Base-by-base conservation (phyloP, 164 flowering plant species). In the Sextonia rubra region DNA sequence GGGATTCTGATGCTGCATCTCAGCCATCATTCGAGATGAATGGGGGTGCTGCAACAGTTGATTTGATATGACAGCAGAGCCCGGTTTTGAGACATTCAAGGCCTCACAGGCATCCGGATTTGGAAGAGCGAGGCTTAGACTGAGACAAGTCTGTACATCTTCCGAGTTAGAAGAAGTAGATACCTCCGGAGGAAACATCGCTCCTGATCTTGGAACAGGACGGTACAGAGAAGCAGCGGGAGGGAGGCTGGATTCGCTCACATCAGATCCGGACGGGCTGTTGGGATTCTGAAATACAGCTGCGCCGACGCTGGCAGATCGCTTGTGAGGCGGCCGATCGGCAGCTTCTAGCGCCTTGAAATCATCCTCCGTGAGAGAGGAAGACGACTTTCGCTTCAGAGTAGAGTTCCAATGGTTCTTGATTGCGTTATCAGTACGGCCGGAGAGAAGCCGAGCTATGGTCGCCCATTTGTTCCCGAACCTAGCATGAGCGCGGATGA, bases 381-480 rank as follows among this genome's bases (percentile, higher is more conserved):
- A 76, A 72, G 85, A 90, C 76, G 85, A 90, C 76, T 91, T 92
- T 0, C 98, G 76, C 81, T 94, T 94, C 4, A 94, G 82, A 12
- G 98, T 91, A 24, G 97, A 91, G 77, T 93, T 93, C 98, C 98
- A 93, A 77, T 93, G 98, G 73, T 93, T 93, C 80, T 93, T 93
- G 4, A 93, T 83, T 60, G 98, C 91, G 90, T 93, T 93, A 66
- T 93, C 98, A 9, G 98, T 91, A n/a, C 98, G 89, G n/a, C 98
- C 98, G 47, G 75, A 70, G 60, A 93, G 86, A 8, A 91, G 78
- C 1, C 98, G 83, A 1, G 98, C 91, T 62, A 93, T 93, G 55
- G 97, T 86, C 29, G 98, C 98, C 98, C 98, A 93, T 72, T 89
- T 87, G 86, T 93, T 93, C 2, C 98, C 98, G 69, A 85, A 85